phyloP scores from a whole-genome alignment of 2,329 filamentous ascomycete genomes.

The Lasiodiplodia sp. region DNA sequence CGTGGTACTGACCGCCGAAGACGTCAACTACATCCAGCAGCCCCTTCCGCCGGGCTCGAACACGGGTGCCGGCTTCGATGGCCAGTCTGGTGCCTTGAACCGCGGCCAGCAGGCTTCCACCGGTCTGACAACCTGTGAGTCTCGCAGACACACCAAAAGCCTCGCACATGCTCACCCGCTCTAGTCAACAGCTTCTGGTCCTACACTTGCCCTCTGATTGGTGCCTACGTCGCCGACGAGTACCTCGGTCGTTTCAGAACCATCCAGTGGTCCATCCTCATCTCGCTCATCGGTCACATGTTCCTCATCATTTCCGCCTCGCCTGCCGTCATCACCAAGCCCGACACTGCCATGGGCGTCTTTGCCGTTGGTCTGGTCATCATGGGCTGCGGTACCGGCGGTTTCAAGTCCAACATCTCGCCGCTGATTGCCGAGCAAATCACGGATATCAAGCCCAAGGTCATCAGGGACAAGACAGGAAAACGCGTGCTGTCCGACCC shows the following conservation, averaged over 20 bases:
- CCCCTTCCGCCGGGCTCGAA: conserved; percentile 44
- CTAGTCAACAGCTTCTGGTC: conserved; percentile 50
- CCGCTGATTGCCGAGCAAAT: conserved; percentile 76
- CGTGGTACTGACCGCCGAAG: conserved; percentile 33
- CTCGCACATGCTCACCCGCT: conserved; percentile 22
- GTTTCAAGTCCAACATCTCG: conserved; percentile 59
- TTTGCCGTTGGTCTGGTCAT: conserved; percentile 60
- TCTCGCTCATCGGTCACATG: conserved; percentile 61
- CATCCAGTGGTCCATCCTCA: conserved; percentile 59
- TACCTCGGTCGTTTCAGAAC: conserved; percentile 69
- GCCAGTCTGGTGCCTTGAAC: conserved; percentile 45
- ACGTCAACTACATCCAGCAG: conserved; percentile 51
- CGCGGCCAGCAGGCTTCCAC: conserved; percentile 48
- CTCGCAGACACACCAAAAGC: background rate
- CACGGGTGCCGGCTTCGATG: conserved; percentile 39
- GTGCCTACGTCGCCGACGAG: conserved; percentile 64
- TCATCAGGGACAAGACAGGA: conserved; percentile 61
- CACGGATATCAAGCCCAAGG: conserved; percentile 63
- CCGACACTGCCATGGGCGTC: conserved; percentile 55
- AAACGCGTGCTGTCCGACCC: conserved; percentile 76
- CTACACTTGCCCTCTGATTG: conserved; percentile 54
- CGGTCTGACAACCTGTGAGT: conserved; percentile 44
- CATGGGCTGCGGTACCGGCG: conserved; percentile 56
- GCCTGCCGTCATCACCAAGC: conserved; percentile 54
- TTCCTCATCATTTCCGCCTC: conserved; percentile 62